Conservation (phyloP, 257 asterid species). For the Nicotiana sylvestris region DNA sequence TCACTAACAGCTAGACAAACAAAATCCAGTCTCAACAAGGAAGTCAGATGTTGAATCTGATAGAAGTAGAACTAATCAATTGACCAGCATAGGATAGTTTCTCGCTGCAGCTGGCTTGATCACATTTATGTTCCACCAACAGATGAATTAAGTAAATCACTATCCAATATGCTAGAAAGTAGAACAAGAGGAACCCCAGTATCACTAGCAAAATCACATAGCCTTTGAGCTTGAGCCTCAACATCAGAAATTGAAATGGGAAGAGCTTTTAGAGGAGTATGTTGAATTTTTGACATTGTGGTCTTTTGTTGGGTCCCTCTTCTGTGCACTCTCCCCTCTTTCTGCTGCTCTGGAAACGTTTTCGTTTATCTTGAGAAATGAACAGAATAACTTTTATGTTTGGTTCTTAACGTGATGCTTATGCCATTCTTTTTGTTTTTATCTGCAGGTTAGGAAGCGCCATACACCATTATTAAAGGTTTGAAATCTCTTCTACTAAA, state of each 20-base stretch:
- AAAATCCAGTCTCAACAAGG: not conserved
- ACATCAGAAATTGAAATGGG: not conserved
- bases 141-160: no score
- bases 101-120: not conserved
- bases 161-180: no score
- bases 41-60: not conserved
- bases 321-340: not conserved
- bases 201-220: not conserved
- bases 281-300: not conserved
- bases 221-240: not conserved
- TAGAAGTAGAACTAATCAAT: not conserved
- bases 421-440: not conserved
- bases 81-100: not conserved
- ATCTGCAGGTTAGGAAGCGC: conserved; percentile 72
- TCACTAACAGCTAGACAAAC: not conserved
- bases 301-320: not conserved
- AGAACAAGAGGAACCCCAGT: not conserved
- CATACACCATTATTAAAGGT: conserved; percentile 89
- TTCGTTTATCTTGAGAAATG: not conserved
- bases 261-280: not conserved
- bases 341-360: not conserved
- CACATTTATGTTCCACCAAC: not conserved
- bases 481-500: conserved; percentile 17
- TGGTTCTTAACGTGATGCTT: not conserved
- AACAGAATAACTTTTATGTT: not conserved